Base-by-base conservation (phyloP, 2,329 filamentous ascomycete species). In the Drechslera avenae region DNA sequence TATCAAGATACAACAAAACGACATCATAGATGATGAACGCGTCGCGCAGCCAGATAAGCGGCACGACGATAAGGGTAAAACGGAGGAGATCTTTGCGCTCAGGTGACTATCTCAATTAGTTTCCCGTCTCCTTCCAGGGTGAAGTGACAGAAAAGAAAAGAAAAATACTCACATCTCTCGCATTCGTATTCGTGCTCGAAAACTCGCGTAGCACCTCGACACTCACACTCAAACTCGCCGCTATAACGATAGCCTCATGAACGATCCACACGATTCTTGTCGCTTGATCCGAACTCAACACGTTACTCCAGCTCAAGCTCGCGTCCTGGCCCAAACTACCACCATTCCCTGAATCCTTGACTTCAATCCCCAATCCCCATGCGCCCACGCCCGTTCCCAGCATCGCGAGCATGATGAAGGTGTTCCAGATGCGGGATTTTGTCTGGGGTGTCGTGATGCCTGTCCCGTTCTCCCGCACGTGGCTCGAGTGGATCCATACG, bases 1-100 rank as follows among this genome's bases (percentile, higher is more conserved):
- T 52, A 17, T 47, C 18, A 5, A 42, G 23, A 12, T 47, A 47
- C 6, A 52, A 43, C 0, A 52, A 43, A 3, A 47, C 31, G 17
- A 52, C 39, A 13, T 52, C 49, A 5, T 52, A 52, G 16, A 52
- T 42, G n/a, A 52, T 47, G 23, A 52, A 52, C 17, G 34, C 47
- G 3, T 52, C 49, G 33, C 49, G 37, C 3, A 52, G 43, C 43
- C 49, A 52, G 7, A 52, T 52, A 12, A 52, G 43, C 1, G 49
- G 49, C 8, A 52, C 49, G 0, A 47, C 43, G 18, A 23, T 23
- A 26, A 52, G 43, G 7, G 43, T 39, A 13, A 52, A 52, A 23
- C 49, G 42, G 8, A 21, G 26, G 14, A 52, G 49, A 8, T 47
- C 36, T 9, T 52, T 37, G n/a, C 49, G 39, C 28, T 52, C 43